Evolutionary conservation across 768 basidiomycete genomes (phyloP), one percentile per base, ranked within the genome.

Genomic region (Gymnopilus junonius): DNA sequence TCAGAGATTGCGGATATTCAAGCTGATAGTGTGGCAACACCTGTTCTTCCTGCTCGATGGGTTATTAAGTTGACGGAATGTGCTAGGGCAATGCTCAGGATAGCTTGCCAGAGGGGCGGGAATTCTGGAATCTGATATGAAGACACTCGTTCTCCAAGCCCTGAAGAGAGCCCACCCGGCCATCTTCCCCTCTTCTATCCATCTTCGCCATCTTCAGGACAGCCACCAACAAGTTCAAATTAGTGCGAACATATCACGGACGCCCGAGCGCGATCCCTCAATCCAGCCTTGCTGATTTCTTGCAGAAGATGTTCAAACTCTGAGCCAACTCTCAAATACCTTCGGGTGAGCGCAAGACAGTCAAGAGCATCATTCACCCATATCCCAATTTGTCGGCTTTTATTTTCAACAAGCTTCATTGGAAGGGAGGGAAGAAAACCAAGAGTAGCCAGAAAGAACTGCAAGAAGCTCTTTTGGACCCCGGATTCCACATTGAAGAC

Each of bases 381-480:
- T 72, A 73, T 55, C 71, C 67, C 2, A 72, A 71, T 50, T 21
- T 66, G 8, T 68, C 63, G 8, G 63, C 70, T 1, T 72, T 72
- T 56, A 45, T 66, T n/a, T 17, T 39, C 37, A 71, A 71, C 34
- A 50, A 63, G 23, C 66, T 67, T 62, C 63, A 63, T 58, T 69
- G 68, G 70, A 63, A 68, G 8, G 68, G 65, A 8, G 61, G 64
- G 8, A 11, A 39, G 15, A 39, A 39, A 17, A 39, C 37, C 37
- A 39, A 39, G 15, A 11, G 37, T 39, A 17, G 37, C 15, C 37
- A 14, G 15, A 50, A 59, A 3, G 62, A 66, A 14, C 53, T 63
- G 6, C 55, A 70, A 31, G 60, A 67, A 12, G 65, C 69, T 43
- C 31, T 65, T 15, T 53, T 66, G 8, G 34, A 69, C 45, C 40